Conservation (phyloP, 768 basidiomycete genomes). For the Coprinopsis sp. region DNA sequence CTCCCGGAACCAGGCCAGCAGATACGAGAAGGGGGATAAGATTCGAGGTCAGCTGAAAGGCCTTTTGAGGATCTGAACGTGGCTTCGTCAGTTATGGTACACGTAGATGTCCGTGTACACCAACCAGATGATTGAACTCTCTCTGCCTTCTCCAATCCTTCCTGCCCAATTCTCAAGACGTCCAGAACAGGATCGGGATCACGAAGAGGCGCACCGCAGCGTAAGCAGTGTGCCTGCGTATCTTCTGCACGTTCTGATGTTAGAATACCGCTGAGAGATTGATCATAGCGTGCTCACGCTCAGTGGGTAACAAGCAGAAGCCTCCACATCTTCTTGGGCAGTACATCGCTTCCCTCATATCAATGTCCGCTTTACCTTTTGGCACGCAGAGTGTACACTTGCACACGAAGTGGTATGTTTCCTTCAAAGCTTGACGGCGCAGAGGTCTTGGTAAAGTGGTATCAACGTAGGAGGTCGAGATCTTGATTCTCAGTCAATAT, state of each 20-base stretch:
- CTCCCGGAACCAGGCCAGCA: slow-evolving; percentile 54
- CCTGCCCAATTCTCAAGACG: slow-evolving; percentile 62
- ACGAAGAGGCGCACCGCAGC: slow-evolving; percentile 47
- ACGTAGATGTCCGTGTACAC: slow-evolving; percentile 13
- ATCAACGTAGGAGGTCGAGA: slow-evolving; percentile 83
- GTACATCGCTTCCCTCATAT: slow-evolving; percentile 63
- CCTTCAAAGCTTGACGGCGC: slow-evolving; percentile 54
- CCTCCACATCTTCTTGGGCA: slow-evolving; percentile 73
- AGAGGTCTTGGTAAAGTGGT: slow-evolving; percentile 58
- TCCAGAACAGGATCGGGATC: slow-evolving; percentile 55
- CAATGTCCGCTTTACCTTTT: slow-evolving; percentile 26
- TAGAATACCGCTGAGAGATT: background rate
- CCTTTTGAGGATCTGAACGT: slow-evolving; percentile 50
- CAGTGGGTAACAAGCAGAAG: slow-evolving; percentile 51
- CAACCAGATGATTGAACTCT: slow-evolving; percentile 56
- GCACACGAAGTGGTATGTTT: slow-evolving; percentile 80
- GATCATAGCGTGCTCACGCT: slow-evolving; percentile 38
- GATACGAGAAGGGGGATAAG: slow-evolving; percentile 61
- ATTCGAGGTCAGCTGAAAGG: slow-evolving; percentile 56
- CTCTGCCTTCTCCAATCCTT: slow-evolving; percentile 71
- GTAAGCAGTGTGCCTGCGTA: slow-evolving; percentile 43
- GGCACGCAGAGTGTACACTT: slow-evolving; percentile 54
- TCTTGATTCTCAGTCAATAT: slow-evolving; percentile 34
- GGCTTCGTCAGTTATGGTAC: background rate
- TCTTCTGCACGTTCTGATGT: slow-evolving; percentile 36